Conservation (phyloP, 345 rosid genomes). For the Physaria fendleri region DNA sequence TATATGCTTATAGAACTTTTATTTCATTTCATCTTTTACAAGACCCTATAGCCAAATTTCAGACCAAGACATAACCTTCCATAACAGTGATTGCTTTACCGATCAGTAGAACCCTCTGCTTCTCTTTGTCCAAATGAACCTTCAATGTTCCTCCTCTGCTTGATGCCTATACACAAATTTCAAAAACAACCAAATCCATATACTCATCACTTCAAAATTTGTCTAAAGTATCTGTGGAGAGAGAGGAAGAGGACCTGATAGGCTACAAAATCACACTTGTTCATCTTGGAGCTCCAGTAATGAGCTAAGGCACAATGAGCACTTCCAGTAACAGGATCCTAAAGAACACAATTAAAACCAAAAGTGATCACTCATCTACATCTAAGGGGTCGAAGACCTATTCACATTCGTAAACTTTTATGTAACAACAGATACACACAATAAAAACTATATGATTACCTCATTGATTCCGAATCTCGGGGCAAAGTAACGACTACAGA, state of each 20-base stretch:
- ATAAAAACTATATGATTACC: constrained; percentile 3
- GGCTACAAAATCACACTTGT: constrained; percentile 53
- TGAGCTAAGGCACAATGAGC: constrained; percentile 70
- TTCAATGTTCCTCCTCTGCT: constrained; percentile 50
- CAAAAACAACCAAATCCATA: not conserved
- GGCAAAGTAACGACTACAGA: constrained; percentile 30
- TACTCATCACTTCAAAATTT: not conserved
- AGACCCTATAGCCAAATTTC: not conserved
- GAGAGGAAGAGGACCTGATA: constrained; percentile 28
- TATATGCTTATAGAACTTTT: not conserved
- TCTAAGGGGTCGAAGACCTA: too few species aligned
- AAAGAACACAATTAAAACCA: not conserved
- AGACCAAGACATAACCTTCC: constrained; percentile 54
- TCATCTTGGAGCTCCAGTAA: constrained; percentile 62
- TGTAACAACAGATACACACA: too few species aligned
- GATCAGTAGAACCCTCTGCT: constrained; percentile 47
- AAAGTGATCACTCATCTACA: too few species aligned
- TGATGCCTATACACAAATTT: constrained; percentile 42
- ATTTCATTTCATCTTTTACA: not conserved
- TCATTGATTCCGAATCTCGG: constrained; percentile 31
- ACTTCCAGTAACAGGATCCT: constrained; percentile 84
- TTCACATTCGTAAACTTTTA: too few species aligned
- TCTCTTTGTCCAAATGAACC: constrained; percentile 43
- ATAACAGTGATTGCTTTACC: constrained; percentile 62
- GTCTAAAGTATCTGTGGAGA: not conserved